These are phyloP conservation scores for Neltuma alba DNA, from an alignment of 306 rosid species.

Conservation along the genomic window DNA sequence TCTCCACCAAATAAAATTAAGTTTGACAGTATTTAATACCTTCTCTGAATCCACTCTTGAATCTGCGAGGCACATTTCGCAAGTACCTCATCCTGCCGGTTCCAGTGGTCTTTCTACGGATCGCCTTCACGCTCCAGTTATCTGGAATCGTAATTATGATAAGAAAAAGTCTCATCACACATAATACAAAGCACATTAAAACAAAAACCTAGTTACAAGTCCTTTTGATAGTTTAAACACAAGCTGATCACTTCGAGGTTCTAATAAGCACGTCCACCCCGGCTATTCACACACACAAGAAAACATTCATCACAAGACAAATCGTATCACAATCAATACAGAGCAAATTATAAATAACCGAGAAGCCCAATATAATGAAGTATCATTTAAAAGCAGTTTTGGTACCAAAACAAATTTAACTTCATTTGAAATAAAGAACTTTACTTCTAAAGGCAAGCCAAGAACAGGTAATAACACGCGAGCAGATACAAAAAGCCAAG, in stretches of 20 bases:
- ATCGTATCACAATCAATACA: background rate
- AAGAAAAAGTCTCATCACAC: background rate
- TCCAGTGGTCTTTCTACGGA: slow-evolving; percentile 97
- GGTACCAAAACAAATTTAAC: no score
- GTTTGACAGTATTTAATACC: slow-evolving; percentile 37
- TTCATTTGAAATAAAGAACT: no score
- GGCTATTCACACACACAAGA: background rate
- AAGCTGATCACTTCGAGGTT: background rate
- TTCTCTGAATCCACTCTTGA: slow-evolving; percentile 99
- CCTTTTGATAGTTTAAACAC: background rate
- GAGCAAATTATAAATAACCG: background rate
- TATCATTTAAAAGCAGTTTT: background rate
- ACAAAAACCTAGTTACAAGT: background rate
- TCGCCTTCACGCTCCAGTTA: slow-evolving; percentile 97
- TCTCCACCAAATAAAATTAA: background rate
- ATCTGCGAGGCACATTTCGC: slow-evolving; percentile 94
- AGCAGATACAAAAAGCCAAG: no score
- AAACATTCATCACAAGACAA: background rate
- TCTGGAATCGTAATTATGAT: slow-evolving; percentile 39
- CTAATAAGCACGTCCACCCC: background rate
- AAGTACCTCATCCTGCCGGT: slow-evolving; percentile 98
- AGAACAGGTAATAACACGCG: no score
- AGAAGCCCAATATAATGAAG: background rate
- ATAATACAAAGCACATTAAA: background rate
- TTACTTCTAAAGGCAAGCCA: background rate